phyloP scores from a whole-genome alignment of 2,329 filamentous ascomycete species.

The Hypoxylon sp. region DNA sequence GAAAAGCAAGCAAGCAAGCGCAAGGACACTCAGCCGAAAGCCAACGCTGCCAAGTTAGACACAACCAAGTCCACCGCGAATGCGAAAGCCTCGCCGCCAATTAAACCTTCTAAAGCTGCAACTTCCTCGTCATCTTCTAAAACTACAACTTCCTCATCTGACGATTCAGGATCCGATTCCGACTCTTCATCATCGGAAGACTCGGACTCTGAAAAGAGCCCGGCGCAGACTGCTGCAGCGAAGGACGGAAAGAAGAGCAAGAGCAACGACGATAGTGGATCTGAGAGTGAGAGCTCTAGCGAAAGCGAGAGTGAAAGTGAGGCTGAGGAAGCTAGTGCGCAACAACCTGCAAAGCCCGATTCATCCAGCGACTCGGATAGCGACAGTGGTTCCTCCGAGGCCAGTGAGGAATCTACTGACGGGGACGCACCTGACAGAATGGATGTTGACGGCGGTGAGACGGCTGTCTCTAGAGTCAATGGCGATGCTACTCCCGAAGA shows the following conservation, averaged over 20 bases:
- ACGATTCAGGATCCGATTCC: constrained; percentile 41
- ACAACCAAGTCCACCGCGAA: constrained; percentile 44
- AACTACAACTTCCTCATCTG: constrained; percentile 48
- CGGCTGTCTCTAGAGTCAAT: constrained; percentile 43
- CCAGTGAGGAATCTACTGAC: constrained; percentile 17
- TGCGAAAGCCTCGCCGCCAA: constrained; percentile 33
- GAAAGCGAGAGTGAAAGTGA: constrained; percentile 34
- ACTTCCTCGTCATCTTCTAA: constrained; percentile 46
- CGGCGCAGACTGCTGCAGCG: constrained; percentile 47
- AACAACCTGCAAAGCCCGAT: constrained; percentile 10
- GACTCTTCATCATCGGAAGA: constrained; percentile 27
- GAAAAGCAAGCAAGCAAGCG: constrained; percentile 51
- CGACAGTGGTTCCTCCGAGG: constrained; percentile 31
- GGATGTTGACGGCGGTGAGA: constrained; percentile 36
- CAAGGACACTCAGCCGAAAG: constrained; percentile 47
- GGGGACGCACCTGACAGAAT: constrained; percentile 37
- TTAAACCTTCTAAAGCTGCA: constrained; percentile 37
- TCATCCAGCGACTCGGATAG: constrained; percentile 30
- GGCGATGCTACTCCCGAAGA: constrained; percentile 33
- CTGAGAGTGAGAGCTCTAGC: constrained; percentile 50
- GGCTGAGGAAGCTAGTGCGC: constrained; percentile 1
- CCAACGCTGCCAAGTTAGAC: constrained; percentile 42
- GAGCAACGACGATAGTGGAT: constrained; percentile 49
- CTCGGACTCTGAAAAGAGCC: constrained; percentile 35
- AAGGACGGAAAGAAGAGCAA: constrained; percentile 43